Percentiles rank a stretch among this genome's conserved stretches.
phyloP scores from a whole-genome alignment of 768 basidiomycete genomes.

The Pleurotus ostreatus region DNA sequence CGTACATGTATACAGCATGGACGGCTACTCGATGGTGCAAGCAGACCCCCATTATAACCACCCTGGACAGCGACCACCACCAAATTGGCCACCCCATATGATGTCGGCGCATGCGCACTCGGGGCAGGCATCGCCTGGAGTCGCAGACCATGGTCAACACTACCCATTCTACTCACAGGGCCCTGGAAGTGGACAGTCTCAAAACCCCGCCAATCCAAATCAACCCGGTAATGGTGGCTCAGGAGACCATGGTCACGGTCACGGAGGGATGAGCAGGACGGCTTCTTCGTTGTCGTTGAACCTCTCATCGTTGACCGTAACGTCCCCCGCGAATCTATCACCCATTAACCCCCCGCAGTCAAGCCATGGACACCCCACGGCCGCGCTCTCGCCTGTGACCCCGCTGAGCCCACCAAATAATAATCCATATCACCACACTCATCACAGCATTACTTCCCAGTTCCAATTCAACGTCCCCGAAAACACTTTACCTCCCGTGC shows the following conservation, averaged over 20 bases:
- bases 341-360: slow-evolving; percentile 49
- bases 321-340: slow-evolving; percentile 63
- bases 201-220: slow-evolving; percentile 24
- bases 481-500: slow-evolving; percentile 18
- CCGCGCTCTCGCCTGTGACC: slow-evolving; percentile 47
- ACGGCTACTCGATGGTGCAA: slow-evolving; percentile 12
- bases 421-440: slow-evolving; percentile 32
- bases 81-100: slow-evolving; percentile 14
- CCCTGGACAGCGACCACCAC: slow-evolving; percentile 12
- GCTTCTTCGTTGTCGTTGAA: slow-evolving; percentile 59
- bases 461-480: slow-evolving; percentile 49
- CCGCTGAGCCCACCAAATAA: slow-evolving; percentile 54
- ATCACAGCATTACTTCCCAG: slow-evolving; percentile 37
- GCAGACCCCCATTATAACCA: slow-evolving; percentile 9
- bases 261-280: slow-evolving; percentile 17
- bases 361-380: slow-evolving; percentile 21
- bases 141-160: slow-evolving; percentile 3
- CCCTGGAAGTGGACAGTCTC: slow-evolving; percentile 17
- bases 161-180: slow-evolving; percentile 7
- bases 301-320: slow-evolving; percentile 60
- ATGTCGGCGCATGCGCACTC: slow-evolving; percentile 9
- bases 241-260: slow-evolving; percentile 23
- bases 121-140: slow-evolving; percentile 6
- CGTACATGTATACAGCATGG: not conserved
- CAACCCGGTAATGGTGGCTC: slow-evolving; percentile 25